Base-by-base conservation (phyloP, 2,329 filamentous ascomycete species). In the Trichoderma sp. region DNA sequence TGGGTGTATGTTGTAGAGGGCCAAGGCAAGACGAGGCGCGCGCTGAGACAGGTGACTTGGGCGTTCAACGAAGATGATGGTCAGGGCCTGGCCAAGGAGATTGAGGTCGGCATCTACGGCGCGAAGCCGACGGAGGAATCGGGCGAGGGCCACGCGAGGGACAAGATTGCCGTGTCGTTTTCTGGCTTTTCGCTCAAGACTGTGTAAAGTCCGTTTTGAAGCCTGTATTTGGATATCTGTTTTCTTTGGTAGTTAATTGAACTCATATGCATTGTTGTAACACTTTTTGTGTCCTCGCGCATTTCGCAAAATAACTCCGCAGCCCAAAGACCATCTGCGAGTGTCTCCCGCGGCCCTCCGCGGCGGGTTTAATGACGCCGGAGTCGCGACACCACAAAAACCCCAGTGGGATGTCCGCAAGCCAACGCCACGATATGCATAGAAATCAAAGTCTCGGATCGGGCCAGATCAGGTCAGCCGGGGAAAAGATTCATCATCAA, bases 71-170 rank as follows among this genome's bases (percentile, higher is more conserved):
- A 72, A 15, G 70, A 71, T n/a, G 73, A 73, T 12, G 51, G 1
- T 4, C 71, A 74, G 71, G 73, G 72, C 6, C 12, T 71, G 30
- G 73, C 71, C 9, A 57, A 4, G 64, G 70, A 70, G 51, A 57
- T 74, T 36, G 43, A 63, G 26, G 72, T 74, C 28, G 73, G 73
- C 9, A 72, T 74, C 6, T 74, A 74, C 8, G 73, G 73, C n/a
- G 73, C 73, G 14, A 74, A 74, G 73, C 73, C 73, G 69, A 74
- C 73, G 70, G 69, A 73, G 58, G 73, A 74, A 30, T 43, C 58
- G 32, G 65, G 67, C 28, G 65, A 63, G 26, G 65, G 57, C 18
- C 63, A 72, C 24, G 47, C 64, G 63, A 68, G 66, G 39, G 62
- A 73, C 21, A 69, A 63, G 34, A 73, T 74, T 63, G 56, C 66